These are phyloP conservation scores for Poa annua DNA, from an alignment of 176 grass and related monocot genomes.

Conservation along the genomic window DNA sequence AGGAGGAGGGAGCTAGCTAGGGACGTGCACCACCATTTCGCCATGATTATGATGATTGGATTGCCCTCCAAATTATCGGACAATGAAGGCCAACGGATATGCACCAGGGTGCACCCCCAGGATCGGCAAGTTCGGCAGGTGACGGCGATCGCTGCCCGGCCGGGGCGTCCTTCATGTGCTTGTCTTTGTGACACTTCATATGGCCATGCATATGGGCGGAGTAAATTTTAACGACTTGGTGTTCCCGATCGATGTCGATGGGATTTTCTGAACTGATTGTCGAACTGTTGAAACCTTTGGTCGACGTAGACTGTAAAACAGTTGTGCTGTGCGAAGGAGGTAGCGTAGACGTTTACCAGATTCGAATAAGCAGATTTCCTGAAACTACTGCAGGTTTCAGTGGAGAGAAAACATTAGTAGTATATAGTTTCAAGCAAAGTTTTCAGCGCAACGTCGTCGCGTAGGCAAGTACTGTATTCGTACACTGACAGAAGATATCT, in stretches of 20 bases:
- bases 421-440: neutral
- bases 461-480: neutral
- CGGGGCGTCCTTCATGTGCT: neutral
- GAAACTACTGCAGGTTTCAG: neutral
- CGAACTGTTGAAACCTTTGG: neutral
- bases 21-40: neutral
- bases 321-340: neutral
- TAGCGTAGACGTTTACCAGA: neutral
- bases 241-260: neutral
- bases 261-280: neutral
- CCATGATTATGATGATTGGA: neutral
- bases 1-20: neutral
- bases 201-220: neutral
- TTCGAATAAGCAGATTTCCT: neutral
- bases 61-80: neutral
- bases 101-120: neutral
- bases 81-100: neutral
- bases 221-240: neutral
- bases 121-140: slow-evolving; percentile 15
- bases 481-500: neutral
- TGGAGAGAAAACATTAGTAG: neutral
- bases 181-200: neutral
- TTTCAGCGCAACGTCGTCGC: neutral
- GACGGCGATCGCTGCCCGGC: slow-evolving; percentile 16
- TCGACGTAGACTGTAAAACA: neutral